phyloP scores from a whole-genome alignment of 768 basidiomycete genomes.

The Mycena maculata region DNA sequence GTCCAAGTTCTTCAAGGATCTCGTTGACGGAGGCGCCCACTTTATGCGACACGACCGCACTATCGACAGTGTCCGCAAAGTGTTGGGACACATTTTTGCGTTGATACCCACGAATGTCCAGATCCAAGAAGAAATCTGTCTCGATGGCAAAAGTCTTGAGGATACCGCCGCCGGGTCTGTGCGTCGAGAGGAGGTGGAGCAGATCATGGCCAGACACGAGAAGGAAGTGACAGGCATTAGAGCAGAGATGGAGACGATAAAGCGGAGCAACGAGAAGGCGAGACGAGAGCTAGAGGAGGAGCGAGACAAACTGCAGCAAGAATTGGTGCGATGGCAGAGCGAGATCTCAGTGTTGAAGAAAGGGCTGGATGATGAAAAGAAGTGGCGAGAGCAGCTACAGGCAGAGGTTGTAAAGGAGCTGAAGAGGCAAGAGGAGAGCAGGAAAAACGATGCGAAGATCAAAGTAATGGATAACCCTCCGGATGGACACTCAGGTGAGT shows the following conservation, averaged over 20 bases:
- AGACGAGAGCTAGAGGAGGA: constrained; percentile 25
- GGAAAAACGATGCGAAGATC: too few species aligned
- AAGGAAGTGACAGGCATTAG: constrained; percentile 49
- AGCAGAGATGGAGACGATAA: constrained; percentile 44
- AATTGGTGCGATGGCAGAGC: background rate
- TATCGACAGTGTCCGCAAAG: constrained; percentile 40
- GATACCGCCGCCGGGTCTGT: constrained; percentile 55
- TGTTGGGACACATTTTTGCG: constrained; percentile 46
- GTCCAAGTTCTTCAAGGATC: background rate
- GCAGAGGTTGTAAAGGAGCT: background rate
- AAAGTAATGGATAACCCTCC: too few species aligned
- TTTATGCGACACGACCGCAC: constrained; percentile 50
- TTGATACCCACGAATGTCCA: constrained; percentile 44
- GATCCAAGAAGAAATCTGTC: constrained; percentile 54
- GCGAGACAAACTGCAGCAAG: constrained; percentile 8
- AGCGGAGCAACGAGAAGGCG: background rate
- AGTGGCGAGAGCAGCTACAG: background rate
- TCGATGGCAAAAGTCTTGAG: constrained; percentile 50
- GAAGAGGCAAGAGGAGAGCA: too few species aligned
- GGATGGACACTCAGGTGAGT: too few species aligned
- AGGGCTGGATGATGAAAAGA: background rate
- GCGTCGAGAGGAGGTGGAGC: constrained; percentile 50
- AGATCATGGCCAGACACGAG: constrained; percentile 48
- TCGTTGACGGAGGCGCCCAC: constrained; percentile 51
- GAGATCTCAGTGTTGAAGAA: background rate